Percentiles rank a stretch among this genome's conserved stretches.
phyloP scores from a whole-genome alignment of 257 asterid species.

The Solanum appendiculatum region DNA sequence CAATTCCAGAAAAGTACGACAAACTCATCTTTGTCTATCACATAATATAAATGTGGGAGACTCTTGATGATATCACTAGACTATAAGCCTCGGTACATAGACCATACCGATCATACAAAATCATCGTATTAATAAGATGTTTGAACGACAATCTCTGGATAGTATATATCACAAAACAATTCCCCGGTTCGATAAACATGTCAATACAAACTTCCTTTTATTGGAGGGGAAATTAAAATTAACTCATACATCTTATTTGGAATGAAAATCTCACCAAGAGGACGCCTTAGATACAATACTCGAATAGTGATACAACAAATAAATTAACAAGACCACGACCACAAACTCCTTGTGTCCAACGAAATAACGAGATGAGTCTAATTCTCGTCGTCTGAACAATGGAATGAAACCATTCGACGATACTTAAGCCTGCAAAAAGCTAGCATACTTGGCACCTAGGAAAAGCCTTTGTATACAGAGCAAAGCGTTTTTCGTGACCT shows the following conservation, averaged over 20 bases:
- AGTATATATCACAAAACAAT: neutral
- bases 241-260: neutral
- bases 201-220: neutral
- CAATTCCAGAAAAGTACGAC: neutral
- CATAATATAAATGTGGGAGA: neutral
- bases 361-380: neutral
- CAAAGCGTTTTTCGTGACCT: slow-evolving; percentile 87
- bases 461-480: slow-evolving; percentile 96
- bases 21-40: neutral
- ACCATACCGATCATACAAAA: neutral
- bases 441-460: slow-evolving; percentile 93
- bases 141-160: neutral
- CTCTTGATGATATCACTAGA: neutral
- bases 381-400: neutral
- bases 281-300: neutral
- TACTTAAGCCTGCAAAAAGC: slow-evolving; percentile 67
- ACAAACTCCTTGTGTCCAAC: neutral
- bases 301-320: neutral
- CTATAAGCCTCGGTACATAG: neutral
- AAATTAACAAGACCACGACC: neutral
- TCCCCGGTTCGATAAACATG: neutral
- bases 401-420: neutral
- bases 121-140: neutral
- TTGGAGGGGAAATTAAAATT: neutral
- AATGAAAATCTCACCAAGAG: neutral